A percentile compares a stretch with the other conserved stretches of the same genome.
Conservation (phyloP, 2,329 filamentous ascomycete species). For the Fusarium sp. region DNA sequence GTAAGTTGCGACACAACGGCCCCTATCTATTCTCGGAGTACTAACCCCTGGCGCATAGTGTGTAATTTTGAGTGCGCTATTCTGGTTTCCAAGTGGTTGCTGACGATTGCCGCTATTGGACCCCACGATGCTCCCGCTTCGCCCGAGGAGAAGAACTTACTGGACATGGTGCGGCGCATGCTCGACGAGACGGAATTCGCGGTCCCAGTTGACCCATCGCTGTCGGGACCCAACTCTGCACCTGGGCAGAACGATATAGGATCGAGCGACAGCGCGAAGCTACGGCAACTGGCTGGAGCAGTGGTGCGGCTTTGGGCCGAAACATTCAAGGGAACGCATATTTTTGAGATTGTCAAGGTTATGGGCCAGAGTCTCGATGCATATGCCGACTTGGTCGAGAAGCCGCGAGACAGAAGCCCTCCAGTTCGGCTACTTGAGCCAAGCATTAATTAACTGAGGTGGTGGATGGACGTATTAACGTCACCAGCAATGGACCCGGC, state of each 20-base stretch:
- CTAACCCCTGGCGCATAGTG: slow-evolving; percentile 51
- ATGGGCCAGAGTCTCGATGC: slow-evolving; percentile 68
- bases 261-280: slow-evolving; percentile 60
- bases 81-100: slow-evolving; percentile 69
- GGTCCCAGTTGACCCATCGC: slow-evolving; percentile 67
- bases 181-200: slow-evolving; percentile 72
- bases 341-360: slow-evolving; percentile 69
- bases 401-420: slow-evolving; percentile 60
- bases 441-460: slow-evolving; percentile 31
- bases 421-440: slow-evolving; percentile 40
- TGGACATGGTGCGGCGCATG: slow-evolving; percentile 68
- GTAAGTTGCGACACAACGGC: slow-evolving; percentile 54
- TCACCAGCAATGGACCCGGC: background rate
- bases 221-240: slow-evolving; percentile 55
- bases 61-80: slow-evolving; percentile 72
- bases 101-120: slow-evolving; percentile 64
- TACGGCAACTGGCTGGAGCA: slow-evolving; percentile 66
- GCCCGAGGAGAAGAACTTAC: slow-evolving; percentile 63
- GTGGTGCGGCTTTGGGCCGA: slow-evolving; percentile 71
- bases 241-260: slow-evolving; percentile 56
- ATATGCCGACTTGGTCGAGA: slow-evolving; percentile 67
- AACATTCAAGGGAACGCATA: slow-evolving; percentile 69
- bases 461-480: background rate
- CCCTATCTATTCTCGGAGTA: background rate
- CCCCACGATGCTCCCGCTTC: slow-evolving; percentile 62